Evolutionary conservation across 2,329 filamentous ascomycete genomes (phyloP).

Genomic region (Pseudogymnoascus sp.): DNA sequence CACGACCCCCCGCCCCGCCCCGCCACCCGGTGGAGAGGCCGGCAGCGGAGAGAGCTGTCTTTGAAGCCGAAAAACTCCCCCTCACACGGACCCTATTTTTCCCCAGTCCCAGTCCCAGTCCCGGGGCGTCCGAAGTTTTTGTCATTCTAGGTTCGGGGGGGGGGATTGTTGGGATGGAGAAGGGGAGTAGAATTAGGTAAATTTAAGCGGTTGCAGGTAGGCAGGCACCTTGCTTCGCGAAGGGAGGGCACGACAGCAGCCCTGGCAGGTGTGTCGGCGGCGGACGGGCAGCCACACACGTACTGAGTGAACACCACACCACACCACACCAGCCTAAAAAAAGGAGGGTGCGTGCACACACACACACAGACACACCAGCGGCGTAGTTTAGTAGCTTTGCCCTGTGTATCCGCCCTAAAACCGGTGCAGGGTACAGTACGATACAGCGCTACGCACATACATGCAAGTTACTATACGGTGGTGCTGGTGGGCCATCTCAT

Average conservation of each 20-base stretch:
- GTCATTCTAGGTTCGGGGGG: not conserved
- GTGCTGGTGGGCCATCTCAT: not conserved
- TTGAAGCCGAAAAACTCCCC: not conserved
- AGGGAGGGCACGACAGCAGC: not conserved
- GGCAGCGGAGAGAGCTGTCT: not conserved
- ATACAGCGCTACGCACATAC: too few species aligned
- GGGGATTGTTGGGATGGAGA: not conserved
- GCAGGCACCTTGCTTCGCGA: not conserved
- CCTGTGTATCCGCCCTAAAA: not conserved
- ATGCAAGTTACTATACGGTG: too few species aligned
- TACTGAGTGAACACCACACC: not conserved
- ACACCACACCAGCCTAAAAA: not conserved
- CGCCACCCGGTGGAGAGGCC: not conserved
- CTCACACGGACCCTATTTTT: not conserved
- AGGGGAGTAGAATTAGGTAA: not conserved
- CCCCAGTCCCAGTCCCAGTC: not conserved
- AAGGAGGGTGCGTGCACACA: not conserved
- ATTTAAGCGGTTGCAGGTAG: not conserved
- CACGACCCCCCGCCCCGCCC: not conserved
- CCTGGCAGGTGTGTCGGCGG: too few species aligned
- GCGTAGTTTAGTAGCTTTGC: not conserved
- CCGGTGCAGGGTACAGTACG: not conserved
- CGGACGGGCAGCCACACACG: too few species aligned
- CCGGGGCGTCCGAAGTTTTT: not conserved
- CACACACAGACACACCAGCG: not conserved